Percentiles rank a stretch among this genome's conserved stretches.
These are phyloP conservation scores for Malus asiatica DNA, from an alignment of 306 rosid genomes.

Conservation along the genomic window DNA sequence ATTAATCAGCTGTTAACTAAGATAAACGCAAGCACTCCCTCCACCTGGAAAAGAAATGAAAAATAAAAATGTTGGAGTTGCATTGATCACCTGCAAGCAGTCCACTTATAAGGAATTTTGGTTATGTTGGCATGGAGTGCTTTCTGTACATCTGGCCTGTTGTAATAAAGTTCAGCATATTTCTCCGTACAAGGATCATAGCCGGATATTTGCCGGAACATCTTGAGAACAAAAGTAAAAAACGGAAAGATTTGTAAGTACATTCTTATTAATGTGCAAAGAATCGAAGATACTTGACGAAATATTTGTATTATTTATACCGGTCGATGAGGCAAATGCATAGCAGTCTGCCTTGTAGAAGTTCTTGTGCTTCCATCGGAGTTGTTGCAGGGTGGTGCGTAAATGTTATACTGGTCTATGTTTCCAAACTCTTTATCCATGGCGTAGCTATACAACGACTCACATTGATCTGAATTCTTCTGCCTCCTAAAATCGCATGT, in stretches of 20 bases:
- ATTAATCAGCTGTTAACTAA: background rate
- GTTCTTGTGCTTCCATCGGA: constrained; percentile 49
- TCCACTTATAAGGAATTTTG: constrained; percentile 77
- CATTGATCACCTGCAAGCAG: constrained; percentile 74
- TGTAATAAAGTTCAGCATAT: constrained; percentile 86
- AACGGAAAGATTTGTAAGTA: background rate
- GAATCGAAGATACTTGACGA: background rate
- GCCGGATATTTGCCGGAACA: constrained; percentile 49
- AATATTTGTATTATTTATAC: background rate
- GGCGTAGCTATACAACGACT: constrained; percentile 71
- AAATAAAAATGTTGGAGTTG: background rate
- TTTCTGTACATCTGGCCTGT: constrained; percentile 80
- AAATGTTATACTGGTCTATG: constrained; percentile 94
- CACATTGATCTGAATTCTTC: constrained; percentile 80
- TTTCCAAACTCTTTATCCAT: constrained; percentile 93
- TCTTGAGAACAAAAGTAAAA: constrained; percentile 22
- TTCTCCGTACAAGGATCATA: constrained; percentile 96
- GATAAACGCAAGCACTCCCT: background rate
- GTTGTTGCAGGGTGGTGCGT: constrained; percentile 82
- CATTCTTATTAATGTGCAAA: background rate
- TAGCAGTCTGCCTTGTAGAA: constrained; percentile 24
- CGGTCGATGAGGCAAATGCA: constrained; percentile 80
- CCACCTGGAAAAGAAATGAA: background rate
- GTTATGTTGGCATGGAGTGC: constrained; percentile 91
- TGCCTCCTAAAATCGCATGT: constrained; percentile 71